Base-by-base conservation (phyloP, 1,284 basidiomycete species). In the Lentinus polychrous region DNA sequence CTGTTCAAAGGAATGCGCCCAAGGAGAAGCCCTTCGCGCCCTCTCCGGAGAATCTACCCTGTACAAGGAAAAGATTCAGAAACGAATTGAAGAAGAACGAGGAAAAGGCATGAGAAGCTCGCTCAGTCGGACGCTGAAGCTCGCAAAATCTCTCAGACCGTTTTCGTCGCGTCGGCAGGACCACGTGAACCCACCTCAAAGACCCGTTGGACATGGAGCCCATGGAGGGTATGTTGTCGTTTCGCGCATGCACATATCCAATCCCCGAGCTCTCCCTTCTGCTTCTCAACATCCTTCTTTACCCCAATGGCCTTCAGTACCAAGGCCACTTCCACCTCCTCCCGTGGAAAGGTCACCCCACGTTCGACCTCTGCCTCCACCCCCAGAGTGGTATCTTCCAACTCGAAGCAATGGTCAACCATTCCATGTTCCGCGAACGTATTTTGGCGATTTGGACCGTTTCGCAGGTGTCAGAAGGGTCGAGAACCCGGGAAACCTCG, bases 1-100 rank as follows among this genome's bases (percentile, higher is more conserved):
- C 34, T 45, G 43, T 15, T 45, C 43, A 11, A 34, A 18, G 33
- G 27, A 45, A 20, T 45, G 43, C n/a, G 12, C 43, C 18, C 43
- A 20, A 14, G 43, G 35, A 15, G 43, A 45, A 8, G 33, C 43
- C 20, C 14, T 45, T 12, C 27, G 43, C 15, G 43, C 43, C 10
- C 22, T 45, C 15, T 22, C 22, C 18, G 43, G 43, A 11, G 17
- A 36, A 17, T 18, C 20, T 12, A 36, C 20, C 31, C 12, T n/a
- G 32, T 34, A 35, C 32, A 20, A 33, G 18, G 27, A 45, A 32
- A 45, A 45, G 10, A 27, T 45, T 10, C 43, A 35, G 32, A 37
- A 37, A 18, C 35, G 18, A 18, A 37, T 37, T n/a, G 35, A 37
- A 5, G 35, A n/a, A 37, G 35, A 37, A 37, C 27, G 27, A 4